Base-by-base conservation (phyloP, 2,329 filamentous ascomycete species). In the Pseudogymnoascus sp. region DNA sequence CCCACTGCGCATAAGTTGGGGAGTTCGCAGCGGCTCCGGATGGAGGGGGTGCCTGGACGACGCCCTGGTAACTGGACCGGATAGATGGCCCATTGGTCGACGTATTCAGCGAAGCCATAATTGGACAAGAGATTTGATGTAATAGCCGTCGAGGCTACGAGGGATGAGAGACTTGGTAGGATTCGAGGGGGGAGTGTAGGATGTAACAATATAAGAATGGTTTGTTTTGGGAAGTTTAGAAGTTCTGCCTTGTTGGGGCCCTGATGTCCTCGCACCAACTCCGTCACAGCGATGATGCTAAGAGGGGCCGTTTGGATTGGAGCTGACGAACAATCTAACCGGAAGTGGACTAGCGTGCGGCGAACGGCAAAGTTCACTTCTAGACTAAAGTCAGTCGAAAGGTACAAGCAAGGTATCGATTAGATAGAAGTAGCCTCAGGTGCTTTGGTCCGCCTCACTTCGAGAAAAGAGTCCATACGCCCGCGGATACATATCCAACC, bases 1-100 rank as follows among this genome's bases (percentile, higher is more conserved):
- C 93, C 94, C 94, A 99, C 79, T 93, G 90, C 66, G 85, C 92
- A 72, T 90, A 90, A 58, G 92, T 96, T 39, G 90, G 83, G 58
- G 92, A 96, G 72, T 80, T 81, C 8, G 83, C 80, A 63, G 82
- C 79, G 55, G 80, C 72, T 12, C 82, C 82, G 65, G 82, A 79
- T 14, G 85, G 80, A 63, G 79, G 73, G 59, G 83, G 75, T 61
- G 83, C 78, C 73, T 88, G 83, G 71, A 90, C 79, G 60, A 91
- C 80, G 61, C 83, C 82, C 72, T 88, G 81, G 73, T 90, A 91
- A 81, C 88, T 91, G 78, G 87, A 91, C 78, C 89, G 90, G 70
- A 97, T 97, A 64, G 86, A 91, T 66, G 88, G 86, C 11, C 89
- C 89, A 74, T 92, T 90, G 73, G 84, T 85, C 66, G 90, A 92